Evolutionary conservation across 2,329 filamentous ascomycete genomes (phyloP).

Genomic region (Xylariaceae sp.): DNA sequence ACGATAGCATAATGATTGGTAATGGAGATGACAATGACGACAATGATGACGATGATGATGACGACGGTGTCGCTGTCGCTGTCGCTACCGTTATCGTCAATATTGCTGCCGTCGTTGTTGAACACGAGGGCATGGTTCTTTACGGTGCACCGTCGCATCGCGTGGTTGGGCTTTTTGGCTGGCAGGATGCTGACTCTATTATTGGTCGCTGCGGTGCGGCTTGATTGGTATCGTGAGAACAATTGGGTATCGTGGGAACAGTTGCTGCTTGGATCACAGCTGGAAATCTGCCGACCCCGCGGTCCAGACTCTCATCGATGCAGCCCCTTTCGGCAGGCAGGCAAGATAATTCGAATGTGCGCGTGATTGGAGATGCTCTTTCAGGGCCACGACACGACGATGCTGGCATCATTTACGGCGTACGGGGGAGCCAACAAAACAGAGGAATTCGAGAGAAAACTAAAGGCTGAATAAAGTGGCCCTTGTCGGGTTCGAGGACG

Average conservation of each 20-base stretch:
- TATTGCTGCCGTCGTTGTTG: background rate
- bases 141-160: slow-evolving; percentile 8
- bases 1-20: background rate
- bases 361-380: background rate
- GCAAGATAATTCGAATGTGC: slow-evolving; percentile 8
- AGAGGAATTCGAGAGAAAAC: background rate
- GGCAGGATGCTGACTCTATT: slow-evolving; percentile 16
- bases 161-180: slow-evolving; percentile 8
- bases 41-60: background rate
- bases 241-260: slow-evolving; percentile 21
- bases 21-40: background rate
- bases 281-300: slow-evolving; percentile 17
- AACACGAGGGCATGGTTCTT: too few species aligned
- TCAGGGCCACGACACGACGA: background rate
- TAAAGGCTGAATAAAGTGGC: background rate
- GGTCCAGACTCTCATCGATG: slow-evolving; percentile 21
- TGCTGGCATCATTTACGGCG: background rate
- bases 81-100: background rate
- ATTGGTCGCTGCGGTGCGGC: slow-evolving; percentile 15
- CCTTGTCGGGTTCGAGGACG: too few species aligned
- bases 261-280: slow-evolving; percentile 18
- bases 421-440: background rate
- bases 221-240: slow-evolving; percentile 24
- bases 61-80: background rate
- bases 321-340: slow-evolving; percentile 17